These are phyloP conservation scores for Penicillium oxalicum DNA, from an alignment of 2,329 filamentous ascomycete genomes.

Conservation along the genomic window DNA sequence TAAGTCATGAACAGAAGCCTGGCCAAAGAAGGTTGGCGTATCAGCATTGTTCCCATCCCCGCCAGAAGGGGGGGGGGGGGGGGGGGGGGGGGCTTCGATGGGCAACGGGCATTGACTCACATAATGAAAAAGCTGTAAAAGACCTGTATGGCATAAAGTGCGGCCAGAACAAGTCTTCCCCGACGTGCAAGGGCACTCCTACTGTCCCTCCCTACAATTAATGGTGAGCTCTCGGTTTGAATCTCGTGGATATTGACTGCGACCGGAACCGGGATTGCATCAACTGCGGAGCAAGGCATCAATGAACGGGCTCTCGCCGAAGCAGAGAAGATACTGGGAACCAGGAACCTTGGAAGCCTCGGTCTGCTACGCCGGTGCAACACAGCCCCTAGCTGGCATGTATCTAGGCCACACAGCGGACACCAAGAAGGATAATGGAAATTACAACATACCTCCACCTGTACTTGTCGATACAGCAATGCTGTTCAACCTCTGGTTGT, in stretches of 20 bases:
- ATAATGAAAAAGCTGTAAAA: conserved; percentile 99
- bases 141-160: conserved; percentile 84
- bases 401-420: background rate
- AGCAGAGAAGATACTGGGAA: conserved; percentile 8
- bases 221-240: conserved; percentile 58
- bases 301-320: conserved; percentile 24
- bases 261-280: conserved; percentile 29
- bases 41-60: background rate
- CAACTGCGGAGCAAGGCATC: conserved; percentile 29
- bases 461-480: conserved; percentile 33
- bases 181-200: conserved; percentile 57
- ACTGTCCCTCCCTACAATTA: conserved; percentile 66
- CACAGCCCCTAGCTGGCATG: background rate
- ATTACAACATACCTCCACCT: conserved; percentile 26
- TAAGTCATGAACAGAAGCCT: conserved; percentile 99
- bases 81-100: background rate
- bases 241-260: conserved; percentile 20
- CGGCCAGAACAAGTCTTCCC: conserved; percentile 71
- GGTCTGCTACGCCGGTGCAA: conserved; percentile 9
- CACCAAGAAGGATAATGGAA: background rate
- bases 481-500: conserved; percentile 46
- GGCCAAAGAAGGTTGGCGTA: background rate
- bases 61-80: background rate
- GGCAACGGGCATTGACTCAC: conserved; percentile 53
- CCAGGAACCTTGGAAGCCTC: conserved; percentile 2